A percentile compares a stretch with the other conserved stretches of the same genome.
These are phyloP conservation scores for Ammopiptanthus mongolicus DNA, from an alignment of 306 rosid species.

Conservation along the genomic window DNA sequence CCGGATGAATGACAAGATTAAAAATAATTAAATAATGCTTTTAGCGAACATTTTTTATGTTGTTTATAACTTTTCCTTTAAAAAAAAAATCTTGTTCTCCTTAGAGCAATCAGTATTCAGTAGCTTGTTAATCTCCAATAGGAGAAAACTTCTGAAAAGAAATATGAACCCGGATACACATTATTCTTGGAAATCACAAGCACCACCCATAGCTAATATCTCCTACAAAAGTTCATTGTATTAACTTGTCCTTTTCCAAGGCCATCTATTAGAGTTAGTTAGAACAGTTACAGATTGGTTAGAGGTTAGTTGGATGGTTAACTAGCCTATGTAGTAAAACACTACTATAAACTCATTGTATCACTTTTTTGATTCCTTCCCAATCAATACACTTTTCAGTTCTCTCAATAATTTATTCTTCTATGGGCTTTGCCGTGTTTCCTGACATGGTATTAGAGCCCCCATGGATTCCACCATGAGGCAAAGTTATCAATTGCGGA, in stretches of 20 bases:
- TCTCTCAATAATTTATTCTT: too few relatives aligned
- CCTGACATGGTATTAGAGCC: too few relatives aligned
- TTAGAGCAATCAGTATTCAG: background rate
- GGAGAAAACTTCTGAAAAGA: background rate
- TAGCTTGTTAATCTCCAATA: slow-evolving; percentile 6
- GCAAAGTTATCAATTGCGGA: too few relatives aligned
- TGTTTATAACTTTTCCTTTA: background rate
- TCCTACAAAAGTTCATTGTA: background rate
- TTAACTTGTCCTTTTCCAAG: background rate
- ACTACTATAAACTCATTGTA: too few relatives aligned
- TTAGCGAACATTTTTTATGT: background rate
- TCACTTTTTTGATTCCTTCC: too few relatives aligned
- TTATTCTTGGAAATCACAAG: background rate
- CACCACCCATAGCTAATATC: background rate
- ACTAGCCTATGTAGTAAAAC: too few relatives aligned
- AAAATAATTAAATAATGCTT: background rate
- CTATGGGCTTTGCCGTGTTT: too few relatives aligned
- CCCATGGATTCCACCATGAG: too few relatives aligned
- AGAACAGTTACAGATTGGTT: too few relatives aligned
- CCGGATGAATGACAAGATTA: background rate
- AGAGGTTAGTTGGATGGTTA: too few relatives aligned
- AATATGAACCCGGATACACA: background rate
- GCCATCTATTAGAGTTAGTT: background rate
- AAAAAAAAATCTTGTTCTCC: background rate
- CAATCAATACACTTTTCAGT: too few relatives aligned